Evolutionary conservation across 148 eudicot genomes (phyloP), one percentile per base, ranked within the genome.

Genomic region (Fagopyrum tataricum): DNA sequence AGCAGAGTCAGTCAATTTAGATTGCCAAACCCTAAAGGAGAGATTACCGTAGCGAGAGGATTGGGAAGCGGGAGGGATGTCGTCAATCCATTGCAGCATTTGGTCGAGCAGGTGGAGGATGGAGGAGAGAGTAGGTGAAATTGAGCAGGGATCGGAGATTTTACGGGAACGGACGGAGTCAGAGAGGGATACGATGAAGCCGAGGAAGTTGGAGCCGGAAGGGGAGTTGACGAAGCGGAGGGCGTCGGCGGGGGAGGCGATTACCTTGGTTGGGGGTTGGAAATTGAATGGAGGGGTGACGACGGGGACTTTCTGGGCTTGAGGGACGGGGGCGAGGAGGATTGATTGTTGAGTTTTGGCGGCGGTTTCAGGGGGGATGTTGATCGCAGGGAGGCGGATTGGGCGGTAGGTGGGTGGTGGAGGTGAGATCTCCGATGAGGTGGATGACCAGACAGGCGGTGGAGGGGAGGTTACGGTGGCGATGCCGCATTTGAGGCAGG

Each of bases 251-350:
- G 84, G 83, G 70, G 87, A 76, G 47, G 77, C 52, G 89, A 93
- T 93, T 37, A 58, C 74, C 58, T 93, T 93, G 76, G 71, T 2
- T 5, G 97, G 93, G 78, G 74, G 21, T n/a, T 74, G 79, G 89
- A 91, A 91, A 44, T 74, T 46, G 86, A 67, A 88, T 18, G 97
- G 95, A 26, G 89, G 93, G 7, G 82, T 44, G 70, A 90, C 48
- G 42, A 75, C 39, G 4, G 84, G 78, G 72, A 82, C 81, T 4
- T 44, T 52, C 47, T 81, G 82, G 68, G 95, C 53, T 49, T 88
- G 88, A 0, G 98, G 98, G 72, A 93, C 84, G 0, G 97, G 97
- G 66, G 97, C 82, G 13, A 88, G 90, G 67, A 93, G 85, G 73
- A 93, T 91, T 79, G 90, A 62, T 77, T 91, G 88, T 39, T 82